These are phyloP conservation scores for Articulospora tetracladia DNA, from an alignment of 495 filamentous ascomycete species.

Conservation along the genomic window DNA sequence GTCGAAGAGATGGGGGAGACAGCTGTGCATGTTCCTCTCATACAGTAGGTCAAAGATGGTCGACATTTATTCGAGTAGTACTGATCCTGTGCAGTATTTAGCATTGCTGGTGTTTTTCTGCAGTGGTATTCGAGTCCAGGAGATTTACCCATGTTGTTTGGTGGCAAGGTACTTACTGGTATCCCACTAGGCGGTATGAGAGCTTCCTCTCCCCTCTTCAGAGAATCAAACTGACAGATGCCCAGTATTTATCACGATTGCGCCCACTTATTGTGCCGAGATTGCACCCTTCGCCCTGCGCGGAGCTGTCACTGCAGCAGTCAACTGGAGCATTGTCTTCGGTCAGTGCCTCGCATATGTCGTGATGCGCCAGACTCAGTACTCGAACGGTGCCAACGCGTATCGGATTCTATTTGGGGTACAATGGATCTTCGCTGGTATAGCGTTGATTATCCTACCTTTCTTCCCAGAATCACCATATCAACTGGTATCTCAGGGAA, in stretches of 20 bases:
- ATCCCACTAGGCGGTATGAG: slow-evolving; percentile 12
- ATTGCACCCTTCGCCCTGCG: slow-evolving; percentile 13
- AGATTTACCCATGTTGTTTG: slow-evolving; percentile 8
- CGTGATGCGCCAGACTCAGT: slow-evolving; percentile 12
- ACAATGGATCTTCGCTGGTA: slow-evolving; percentile 15
- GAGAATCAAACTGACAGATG: background rate
- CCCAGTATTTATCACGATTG: slow-evolving; percentile 13
- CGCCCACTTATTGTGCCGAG: slow-evolving; percentile 17
- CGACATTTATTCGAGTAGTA: background rate
- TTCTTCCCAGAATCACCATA: slow-evolving; percentile 18
- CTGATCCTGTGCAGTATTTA: slow-evolving; percentile 8
- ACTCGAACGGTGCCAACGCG: background rate
- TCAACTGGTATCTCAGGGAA: slow-evolving; percentile 9
- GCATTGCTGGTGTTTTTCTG: slow-evolving; percentile 14
- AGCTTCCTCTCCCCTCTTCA: too few relatives aligned
- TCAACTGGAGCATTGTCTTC: slow-evolving; percentile 61
- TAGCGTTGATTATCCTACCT: slow-evolving; percentile 4
- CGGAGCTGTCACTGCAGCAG: slow-evolving; percentile 57
- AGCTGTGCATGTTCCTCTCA: slow-evolving; percentile 12
- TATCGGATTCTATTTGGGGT: slow-evolving; percentile 15
- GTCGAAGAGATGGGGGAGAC: slow-evolving; percentile 12
- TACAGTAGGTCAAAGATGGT: background rate
- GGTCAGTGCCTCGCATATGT: slow-evolving; percentile 47
- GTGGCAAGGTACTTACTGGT: slow-evolving; percentile 15
- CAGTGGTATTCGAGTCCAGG: slow-evolving; percentile 11